Conservation (phyloP, 805 yeast species). For the Sporopachydermia lactativora region DNA sequence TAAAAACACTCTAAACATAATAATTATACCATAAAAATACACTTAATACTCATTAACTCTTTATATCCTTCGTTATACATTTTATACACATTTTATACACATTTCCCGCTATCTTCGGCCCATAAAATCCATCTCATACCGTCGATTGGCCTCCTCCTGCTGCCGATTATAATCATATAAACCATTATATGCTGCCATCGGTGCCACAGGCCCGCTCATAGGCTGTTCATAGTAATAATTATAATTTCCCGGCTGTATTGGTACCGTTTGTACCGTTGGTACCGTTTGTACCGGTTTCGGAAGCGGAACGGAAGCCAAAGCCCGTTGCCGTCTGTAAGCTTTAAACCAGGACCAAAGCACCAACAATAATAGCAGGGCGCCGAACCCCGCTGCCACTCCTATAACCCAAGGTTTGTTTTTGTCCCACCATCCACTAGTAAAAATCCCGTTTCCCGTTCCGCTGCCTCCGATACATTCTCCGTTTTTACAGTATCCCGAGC, state of each 20-base stretch:
- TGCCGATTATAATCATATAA: constrained; percentile 1
- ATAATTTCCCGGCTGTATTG: not conserved
- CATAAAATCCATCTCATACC: not conserved
- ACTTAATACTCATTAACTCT: too few species aligned
- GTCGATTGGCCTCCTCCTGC: not conserved
- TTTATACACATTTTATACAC: too few species aligned
- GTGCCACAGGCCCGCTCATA: too few species aligned
- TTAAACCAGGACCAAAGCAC: not conserved
- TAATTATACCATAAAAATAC: too few species aligned
- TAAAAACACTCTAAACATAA: too few species aligned
- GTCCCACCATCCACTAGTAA: not conserved
- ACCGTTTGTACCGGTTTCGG: not conserved
- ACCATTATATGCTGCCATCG: not conserved
- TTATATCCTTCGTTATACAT: too few species aligned
- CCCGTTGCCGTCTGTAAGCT: not conserved
- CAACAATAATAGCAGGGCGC: not conserved
- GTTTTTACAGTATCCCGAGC: constrained; percentile 15
- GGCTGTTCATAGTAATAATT: not conserved
- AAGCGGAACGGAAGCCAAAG: not conserved
- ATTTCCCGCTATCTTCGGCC: too few species aligned
- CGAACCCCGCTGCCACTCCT: not conserved
- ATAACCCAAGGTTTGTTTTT: not conserved
- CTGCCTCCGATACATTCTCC: constrained; percentile 19
- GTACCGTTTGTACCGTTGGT: not conserved
- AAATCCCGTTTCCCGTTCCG: not conserved